A percentile compares a stretch with the other conserved stretches of the same genome.
phyloP scores from a whole-genome alignment of 2,329 filamentous ascomycete genomes.

The Fusarium torreyae region DNA sequence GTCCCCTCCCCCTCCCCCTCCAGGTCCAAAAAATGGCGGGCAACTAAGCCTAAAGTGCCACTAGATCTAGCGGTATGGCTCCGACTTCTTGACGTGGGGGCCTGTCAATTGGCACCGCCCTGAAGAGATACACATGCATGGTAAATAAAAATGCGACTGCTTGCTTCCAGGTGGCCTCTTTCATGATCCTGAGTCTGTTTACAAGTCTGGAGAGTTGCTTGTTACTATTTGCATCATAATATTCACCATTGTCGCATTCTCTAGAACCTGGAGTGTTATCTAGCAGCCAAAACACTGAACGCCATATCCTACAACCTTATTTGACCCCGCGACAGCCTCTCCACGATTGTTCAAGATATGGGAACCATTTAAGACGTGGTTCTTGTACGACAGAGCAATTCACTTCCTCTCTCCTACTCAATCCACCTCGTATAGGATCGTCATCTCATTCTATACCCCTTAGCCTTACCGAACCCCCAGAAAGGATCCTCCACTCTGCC shows the following conservation, averaged over 20 bases:
- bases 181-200: not conserved
- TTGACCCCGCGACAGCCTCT: constrained; percentile 36
- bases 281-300: constrained; percentile 2
- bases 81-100: constrained; percentile 40
- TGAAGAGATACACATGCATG: constrained; percentile 27
- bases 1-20: constrained; percentile 12
- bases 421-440: not conserved
- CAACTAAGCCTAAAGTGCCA: constrained; percentile 37
- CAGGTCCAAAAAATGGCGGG: constrained; percentile 28
- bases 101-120: constrained; percentile 40
- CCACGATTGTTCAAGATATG: constrained; percentile 6
- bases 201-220: not conserved
- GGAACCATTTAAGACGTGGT: constrained; percentile 30
- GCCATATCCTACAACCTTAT: constrained; percentile 22
- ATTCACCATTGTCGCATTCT: not conserved
- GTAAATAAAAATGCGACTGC: constrained; percentile 27
- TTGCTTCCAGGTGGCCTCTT: constrained; percentile 17
- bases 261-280: not conserved
- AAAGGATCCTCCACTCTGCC: constrained; percentile 33
- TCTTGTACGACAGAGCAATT: not conserved
- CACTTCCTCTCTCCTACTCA: not conserved
- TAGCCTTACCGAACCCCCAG: constrained; percentile 19
- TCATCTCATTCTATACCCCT: not conserved
- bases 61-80: constrained; percentile 43
- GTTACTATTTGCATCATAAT: not conserved